Conservation (phyloP, 768 basidiomycete genomes). For the Saitozyma sp. region DNA sequence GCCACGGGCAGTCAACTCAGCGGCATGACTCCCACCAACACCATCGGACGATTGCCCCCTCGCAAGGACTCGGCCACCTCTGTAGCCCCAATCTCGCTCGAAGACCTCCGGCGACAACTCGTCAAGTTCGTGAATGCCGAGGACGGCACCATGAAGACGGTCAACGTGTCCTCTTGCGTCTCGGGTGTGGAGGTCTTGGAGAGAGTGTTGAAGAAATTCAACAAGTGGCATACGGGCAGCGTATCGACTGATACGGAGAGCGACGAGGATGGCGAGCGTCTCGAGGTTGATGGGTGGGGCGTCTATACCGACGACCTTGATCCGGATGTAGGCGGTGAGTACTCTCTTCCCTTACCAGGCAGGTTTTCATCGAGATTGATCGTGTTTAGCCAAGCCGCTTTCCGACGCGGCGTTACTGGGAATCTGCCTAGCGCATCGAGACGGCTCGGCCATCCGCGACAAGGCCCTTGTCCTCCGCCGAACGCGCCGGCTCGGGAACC, state of each 20-base stretch:
- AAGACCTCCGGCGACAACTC: slow-evolving; percentile 76
- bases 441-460: slow-evolving; percentile 71
- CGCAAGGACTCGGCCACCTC: no score
- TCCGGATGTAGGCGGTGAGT: slow-evolving; percentile 46
- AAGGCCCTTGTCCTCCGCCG: slow-evolving; percentile 74
- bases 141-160: slow-evolving; percentile 68
- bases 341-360: neutral
- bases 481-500: slow-evolving; percentile 51
- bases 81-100: slow-evolving; percentile 58
- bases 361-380: slow-evolving; percentile 2
- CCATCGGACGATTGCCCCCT: no score
- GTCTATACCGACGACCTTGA: slow-evolving; percentile 72
- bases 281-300: slow-evolving; percentile 86
- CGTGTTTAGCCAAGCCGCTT: slow-evolving; percentile 65
- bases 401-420: slow-evolving; percentile 77
- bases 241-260: slow-evolving; percentile 59
- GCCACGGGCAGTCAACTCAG: no score
- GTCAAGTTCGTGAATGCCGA: slow-evolving; percentile 86
- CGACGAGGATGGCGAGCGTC: slow-evolving; percentile 64
- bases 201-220: slow-evolving; percentile 85
- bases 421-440: slow-evolving; percentile 77
- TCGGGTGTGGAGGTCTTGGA: slow-evolving; percentile 85
- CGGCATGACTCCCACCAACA: no score
- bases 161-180: slow-evolving; percentile 72
- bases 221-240: slow-evolving; percentile 58